phyloP scores from a whole-genome alignment of 2,329 filamentous ascomycete genomes.

The Ilyonectria sp. region DNA sequence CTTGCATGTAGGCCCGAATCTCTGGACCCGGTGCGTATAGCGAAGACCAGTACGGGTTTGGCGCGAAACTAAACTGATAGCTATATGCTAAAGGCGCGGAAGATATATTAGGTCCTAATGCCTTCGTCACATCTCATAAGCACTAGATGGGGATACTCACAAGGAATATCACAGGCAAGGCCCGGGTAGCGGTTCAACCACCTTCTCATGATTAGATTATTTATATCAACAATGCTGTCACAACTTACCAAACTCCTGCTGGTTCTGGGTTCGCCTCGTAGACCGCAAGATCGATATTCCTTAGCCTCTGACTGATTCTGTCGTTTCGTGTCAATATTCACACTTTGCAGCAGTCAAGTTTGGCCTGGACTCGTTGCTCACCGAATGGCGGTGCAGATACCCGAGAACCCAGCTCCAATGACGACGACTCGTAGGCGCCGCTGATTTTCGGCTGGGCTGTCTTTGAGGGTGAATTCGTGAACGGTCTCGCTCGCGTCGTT shows the following conservation, averaged over 20 bases:
- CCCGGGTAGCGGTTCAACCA: slow-evolving; percentile 33
- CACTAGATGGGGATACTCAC: not conserved
- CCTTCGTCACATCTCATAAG: too few species aligned
- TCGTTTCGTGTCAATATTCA: too few species aligned
- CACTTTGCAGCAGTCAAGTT: not conserved
- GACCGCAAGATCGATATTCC: slow-evolving; percentile 25
- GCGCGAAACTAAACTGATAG: slow-evolving; percentile 4
- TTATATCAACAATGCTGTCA: too few species aligned
- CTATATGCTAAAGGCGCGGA: not conserved
- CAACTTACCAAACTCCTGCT: slow-evolving; percentile 25
- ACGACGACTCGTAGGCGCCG: slow-evolving; percentile 22
- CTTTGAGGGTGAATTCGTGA: slow-evolving; percentile 5
- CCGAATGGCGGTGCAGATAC: slow-evolving; percentile 31
- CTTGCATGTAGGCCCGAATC: slow-evolving; percentile 9
- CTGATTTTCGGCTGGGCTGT: slow-evolving; percentile 30
- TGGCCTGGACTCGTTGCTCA: not conserved
- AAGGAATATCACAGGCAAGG: slow-evolving; percentile 32
- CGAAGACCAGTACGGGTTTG: slow-evolving; percentile 7
- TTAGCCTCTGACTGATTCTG: slow-evolving; percentile 25
- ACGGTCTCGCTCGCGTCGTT: too few species aligned
- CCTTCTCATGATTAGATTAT: slow-evolving; percentile 12
- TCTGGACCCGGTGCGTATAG: slow-evolving; percentile 1
- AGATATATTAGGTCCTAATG: too few species aligned
- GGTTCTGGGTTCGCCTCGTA: slow-evolving; percentile 28
- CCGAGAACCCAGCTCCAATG: slow-evolving; percentile 32